Base-by-base conservation (phyloP, 2,329 filamentous ascomycete genomes). In the Aspergillus floridensis region DNA sequence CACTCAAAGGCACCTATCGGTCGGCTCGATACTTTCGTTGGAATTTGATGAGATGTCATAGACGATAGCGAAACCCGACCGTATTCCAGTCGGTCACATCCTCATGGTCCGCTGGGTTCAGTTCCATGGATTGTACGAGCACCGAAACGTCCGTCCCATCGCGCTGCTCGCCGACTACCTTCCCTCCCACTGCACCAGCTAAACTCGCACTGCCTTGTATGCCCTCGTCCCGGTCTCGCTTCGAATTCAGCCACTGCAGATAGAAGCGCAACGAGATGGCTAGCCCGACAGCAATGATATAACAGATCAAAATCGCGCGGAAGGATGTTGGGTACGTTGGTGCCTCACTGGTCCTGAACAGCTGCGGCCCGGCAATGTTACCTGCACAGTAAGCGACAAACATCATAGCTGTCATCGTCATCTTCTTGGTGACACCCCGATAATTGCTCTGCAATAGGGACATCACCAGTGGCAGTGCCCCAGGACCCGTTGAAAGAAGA, bases 71-170 rank as follows among this genome's bases (percentile, higher is more conserved):
- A 62, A 87, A 88, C 0, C 85, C 85, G 19, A 79, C 69, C 1
- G 79, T 85, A 41, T 85, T 79, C 81, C 83, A 86, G 65, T 88
- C 85, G 2, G 85, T 87, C 2, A 82, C 71, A 68, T 87, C 84
- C 21, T 85, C 82, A 58, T 84, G 82, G 59, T 82, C 81, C 56
- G 79, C 76, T 0, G 77, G 73, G 19, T 74, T 70, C 22, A 82
- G 66, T 52, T 77, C 74, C 0, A 78, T 69, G 31, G 57, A 59
- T 7, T 60, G 63, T 19, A 68, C 63, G 57, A 68, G 59, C 11
- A 65, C 65, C 72, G 72, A 68, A 12, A 75, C 66, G 19, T 77
- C 38, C 5, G 22, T 29, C 66, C 74, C 74, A 6, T 71, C 71
- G 1, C 72, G 74, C 3, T 80, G 75, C 1, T 73, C 74, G 0